A percentile compares a stretch with the other conserved stretches of the same genome.
phyloP scores from a whole-genome alignment of 169 alveolate species.

The Plasmodium cynomolgi region DNA sequence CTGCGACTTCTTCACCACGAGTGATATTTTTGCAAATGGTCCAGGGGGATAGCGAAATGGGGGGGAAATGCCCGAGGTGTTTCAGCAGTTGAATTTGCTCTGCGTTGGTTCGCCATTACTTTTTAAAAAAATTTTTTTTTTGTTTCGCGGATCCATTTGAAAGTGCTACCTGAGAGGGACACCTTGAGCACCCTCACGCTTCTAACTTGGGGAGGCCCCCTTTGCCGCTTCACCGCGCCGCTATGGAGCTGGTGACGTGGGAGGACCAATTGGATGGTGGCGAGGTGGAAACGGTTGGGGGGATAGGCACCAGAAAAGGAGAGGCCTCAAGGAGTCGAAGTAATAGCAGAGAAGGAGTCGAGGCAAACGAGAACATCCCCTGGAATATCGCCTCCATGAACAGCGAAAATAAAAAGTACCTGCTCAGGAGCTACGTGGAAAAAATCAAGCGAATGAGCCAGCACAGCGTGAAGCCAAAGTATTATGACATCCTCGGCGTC shows the following conservation, averaged over 20 bases:
- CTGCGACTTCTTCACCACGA: neutral
- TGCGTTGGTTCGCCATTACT: neutral
- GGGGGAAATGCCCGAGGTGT: neutral
- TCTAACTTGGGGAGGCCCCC: neutral
- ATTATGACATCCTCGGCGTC: conserved; percentile 50
- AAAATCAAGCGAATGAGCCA: conserved; percentile 29
- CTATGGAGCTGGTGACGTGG: neutral
- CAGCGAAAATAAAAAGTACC: conserved; percentile 25
- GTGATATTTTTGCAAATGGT: neutral
- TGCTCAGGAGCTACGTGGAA: conserved; percentile 25
- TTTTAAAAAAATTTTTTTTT: neutral
- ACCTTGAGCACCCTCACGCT: neutral
- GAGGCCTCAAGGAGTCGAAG: neutral
- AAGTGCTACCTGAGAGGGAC: too few relatives aligned
- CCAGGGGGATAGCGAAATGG: neutral
- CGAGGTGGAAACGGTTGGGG: neutral
- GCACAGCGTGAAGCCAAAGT: conserved; percentile 6
- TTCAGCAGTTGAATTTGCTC: neutral
- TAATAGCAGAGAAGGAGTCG: neutral
- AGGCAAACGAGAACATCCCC: neutral
- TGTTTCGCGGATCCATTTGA: neutral
- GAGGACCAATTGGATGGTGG: neutral
- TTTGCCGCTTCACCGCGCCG: neutral
- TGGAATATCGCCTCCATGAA: conserved; percentile 25
- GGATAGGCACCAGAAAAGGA: neutral